Base-by-base conservation (phyloP, 768 basidiomycete genomes). In the Suillus fuscotomentosus region DNA sequence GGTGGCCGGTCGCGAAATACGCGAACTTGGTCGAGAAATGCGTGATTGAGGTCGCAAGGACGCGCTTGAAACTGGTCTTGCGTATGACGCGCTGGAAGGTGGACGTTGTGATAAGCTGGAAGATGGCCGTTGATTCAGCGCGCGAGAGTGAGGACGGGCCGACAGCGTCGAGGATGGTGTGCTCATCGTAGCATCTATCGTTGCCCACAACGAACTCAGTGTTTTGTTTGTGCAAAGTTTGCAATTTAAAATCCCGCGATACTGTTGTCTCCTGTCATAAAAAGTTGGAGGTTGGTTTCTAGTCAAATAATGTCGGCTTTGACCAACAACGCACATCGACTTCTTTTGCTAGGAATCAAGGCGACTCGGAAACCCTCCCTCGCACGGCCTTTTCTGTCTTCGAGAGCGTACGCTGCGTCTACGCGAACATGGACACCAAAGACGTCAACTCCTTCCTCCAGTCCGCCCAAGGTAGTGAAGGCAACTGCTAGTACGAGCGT, bases 1-100 rank as follows among this genome's bases (percentile, higher is more conserved):
- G 17, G 85, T 84, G 2, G 84, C 77, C 47, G 85, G 83, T 36
- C 86, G 82, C 38, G 86, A 85, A 3, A 79, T 73, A 72, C 64
- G 84, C 69, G 79, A 84, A 68, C 72, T 71, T 38, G 80, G 79
- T 34, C 81, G 74, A 68, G 69, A 79, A 62, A 67, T 73, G 66
- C 69, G 79, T 61, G 69, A 75, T 17, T 67, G 81, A 65, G 70
- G 80, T 70, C 65, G 75, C 63, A 68, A 68, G 22, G 67, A 81
- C 69, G 70, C 80, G 71, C 73, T 83, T 72, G 72, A 86, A 73
- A 71, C 75, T 61, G 76, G 86, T 5, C 79, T 69, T 11, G 80
- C 69, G 75, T 78, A 77, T 9, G 83, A 83, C 27, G 82, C 70
- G 60, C 86, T 86, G 1, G 86, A 86, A 24, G 74, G 69, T 9